These are phyloP conservation scores for Sporothrix pseudoabietina DNA, from an alignment of 2,329 filamentous ascomycete species.

Conservation along the genomic window DNA sequence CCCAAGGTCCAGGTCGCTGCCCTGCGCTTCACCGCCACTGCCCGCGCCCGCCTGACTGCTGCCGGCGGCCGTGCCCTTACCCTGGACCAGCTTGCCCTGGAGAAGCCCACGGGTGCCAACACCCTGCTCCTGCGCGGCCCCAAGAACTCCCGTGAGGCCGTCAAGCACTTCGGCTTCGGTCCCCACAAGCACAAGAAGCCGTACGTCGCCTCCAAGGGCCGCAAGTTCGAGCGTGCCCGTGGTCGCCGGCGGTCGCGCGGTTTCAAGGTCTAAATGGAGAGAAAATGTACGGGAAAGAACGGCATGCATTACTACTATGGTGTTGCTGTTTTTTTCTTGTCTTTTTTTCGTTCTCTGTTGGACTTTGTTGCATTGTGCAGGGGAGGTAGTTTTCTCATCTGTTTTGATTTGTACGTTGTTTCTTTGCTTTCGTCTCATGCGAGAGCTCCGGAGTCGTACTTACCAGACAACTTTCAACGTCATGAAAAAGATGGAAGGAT, in stretches of 20 bases:
- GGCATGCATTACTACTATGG: no score
- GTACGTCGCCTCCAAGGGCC: constrained; percentile 95
- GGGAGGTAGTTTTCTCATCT: background rate
- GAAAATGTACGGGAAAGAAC: background rate
- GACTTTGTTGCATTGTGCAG: constrained; percentile 13
- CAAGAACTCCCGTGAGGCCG: constrained; percentile 96
- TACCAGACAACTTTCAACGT: background rate
- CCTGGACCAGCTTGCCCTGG: constrained; percentile 94
- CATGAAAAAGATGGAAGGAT: constrained; percentile 28
- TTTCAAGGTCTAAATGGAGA: constrained; percentile 93
- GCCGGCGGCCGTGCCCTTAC: constrained; percentile 95
- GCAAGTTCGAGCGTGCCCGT: constrained; percentile 99
- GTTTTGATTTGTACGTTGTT: constrained; percentile 5
- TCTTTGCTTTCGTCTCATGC: background rate
- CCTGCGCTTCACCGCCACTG: constrained; percentile 94
- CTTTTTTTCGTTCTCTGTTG: background rate
- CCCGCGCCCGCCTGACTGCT: constrained; percentile 88
- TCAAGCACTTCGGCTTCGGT: constrained; percentile 99
- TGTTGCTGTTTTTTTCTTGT: background rate
- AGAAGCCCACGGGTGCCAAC: constrained; percentile 94
- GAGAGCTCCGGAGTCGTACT: background rate
- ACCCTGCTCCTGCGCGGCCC: constrained; percentile 95
- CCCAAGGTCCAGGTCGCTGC: constrained; percentile 94
- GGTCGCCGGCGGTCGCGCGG: constrained; percentile 96
- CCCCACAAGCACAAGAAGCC: constrained; percentile 99